These are phyloP conservation scores for Oryza australiensis DNA, from an alignment of 176 grass and related monocot species.

Conservation along the genomic window DNA sequence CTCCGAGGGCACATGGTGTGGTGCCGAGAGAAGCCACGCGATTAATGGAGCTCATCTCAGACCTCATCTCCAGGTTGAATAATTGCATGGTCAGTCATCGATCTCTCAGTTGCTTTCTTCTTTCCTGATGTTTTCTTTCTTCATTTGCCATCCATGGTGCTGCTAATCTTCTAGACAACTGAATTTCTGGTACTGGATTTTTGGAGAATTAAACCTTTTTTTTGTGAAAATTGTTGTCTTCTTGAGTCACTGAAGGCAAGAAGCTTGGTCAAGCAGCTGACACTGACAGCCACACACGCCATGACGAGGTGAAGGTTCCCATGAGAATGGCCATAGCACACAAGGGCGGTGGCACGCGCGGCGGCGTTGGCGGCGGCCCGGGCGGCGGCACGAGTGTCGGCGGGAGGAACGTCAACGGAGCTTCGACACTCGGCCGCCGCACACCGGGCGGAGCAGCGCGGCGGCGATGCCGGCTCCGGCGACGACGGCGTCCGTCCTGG, in stretches of 20 bases:
- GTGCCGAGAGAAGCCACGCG: conserved; percentile 5
- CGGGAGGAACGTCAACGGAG: background rate
- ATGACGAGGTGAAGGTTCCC: conserved; percentile 12
- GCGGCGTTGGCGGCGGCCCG: background rate
- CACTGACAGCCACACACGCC: background rate
- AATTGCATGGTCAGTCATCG: conserved; percentile 22
- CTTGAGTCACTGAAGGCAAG: conserved; percentile 6
- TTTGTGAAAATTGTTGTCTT: background rate
- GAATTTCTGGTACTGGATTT: background rate
- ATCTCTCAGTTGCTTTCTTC: background rate
- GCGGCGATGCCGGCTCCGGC: background rate
- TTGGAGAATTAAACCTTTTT: background rate
- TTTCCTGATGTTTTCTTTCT: background rate
- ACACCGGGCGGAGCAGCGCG: conserved; percentile 15
- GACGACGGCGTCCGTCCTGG: background rate
- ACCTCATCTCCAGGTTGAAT: conserved; percentile 26
- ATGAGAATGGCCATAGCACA: conserved; percentile 30
- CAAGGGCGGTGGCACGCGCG: conserved; percentile 20
- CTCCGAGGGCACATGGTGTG: conserved; percentile 34
- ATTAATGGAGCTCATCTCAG: conserved; percentile 7
- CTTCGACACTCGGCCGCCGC: conserved; percentile 20
- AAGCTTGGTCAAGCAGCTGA: background rate
- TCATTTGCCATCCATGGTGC: background rate
- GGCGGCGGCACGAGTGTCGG: background rate
- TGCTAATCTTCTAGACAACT: background rate